Evolutionary conservation across 2,329 filamentous ascomycete species (phyloP).

Genomic region (Alternaria arbusti): DNA sequence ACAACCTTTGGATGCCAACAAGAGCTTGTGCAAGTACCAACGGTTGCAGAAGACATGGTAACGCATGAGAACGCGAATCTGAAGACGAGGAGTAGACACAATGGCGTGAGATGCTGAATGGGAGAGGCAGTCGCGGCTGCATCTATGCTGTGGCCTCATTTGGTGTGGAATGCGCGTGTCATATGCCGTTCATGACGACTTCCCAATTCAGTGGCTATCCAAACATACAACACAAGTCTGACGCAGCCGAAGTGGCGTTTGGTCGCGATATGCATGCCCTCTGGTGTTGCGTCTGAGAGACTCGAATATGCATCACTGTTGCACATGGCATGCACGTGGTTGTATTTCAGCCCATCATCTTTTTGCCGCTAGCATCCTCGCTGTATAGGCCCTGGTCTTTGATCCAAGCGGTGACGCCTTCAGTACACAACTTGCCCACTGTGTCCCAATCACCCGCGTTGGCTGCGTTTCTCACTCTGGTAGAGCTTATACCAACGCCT

Average conservation of each 20-base stretch:
- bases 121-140: not conserved
- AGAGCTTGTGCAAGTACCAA: not conserved
- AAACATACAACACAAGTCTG: not conserved
- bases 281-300: not conserved
- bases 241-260: not conserved
- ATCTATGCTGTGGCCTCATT: not conserved
- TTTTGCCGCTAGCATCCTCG: conserved; percentile 44
- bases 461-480: conserved; percentile 67
- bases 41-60: not conserved
- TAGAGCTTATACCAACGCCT: conserved; percentile 61
- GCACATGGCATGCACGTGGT: not conserved
- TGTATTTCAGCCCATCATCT: conserved; percentile 45
- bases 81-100: not conserved
- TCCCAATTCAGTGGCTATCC: not conserved
- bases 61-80: not conserved
- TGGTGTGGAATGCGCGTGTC: not conserved
- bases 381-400: conserved; percentile 63
- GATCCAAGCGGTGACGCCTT: conserved; percentile 65
- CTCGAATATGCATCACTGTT: not conserved
- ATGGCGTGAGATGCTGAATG: not conserved
- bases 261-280: not conserved
- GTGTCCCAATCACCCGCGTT: conserved; percentile 54
- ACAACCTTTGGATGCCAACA: too few species aligned
- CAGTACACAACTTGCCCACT: conserved; percentile 63
- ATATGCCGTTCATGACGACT: not conserved